Evolutionary conservation across 192 early-diverging fungal genomes (phyloP).

Genomic region (Coemansia sp.): DNA sequence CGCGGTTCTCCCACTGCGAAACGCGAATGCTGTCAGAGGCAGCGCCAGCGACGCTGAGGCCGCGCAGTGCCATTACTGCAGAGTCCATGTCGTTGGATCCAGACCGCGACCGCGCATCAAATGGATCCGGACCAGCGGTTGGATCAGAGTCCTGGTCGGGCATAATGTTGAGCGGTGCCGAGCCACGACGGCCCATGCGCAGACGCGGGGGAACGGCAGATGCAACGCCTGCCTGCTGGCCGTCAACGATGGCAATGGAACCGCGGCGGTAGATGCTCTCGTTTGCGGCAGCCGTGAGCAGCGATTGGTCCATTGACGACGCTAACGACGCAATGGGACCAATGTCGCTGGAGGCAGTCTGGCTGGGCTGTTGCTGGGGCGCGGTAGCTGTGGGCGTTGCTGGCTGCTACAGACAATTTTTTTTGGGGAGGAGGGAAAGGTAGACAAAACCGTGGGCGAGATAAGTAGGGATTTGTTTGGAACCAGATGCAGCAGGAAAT

Average conservation of each 20-base stretch:
- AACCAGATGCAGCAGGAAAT: neutral
- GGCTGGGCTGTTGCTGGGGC: conserved; percentile 17
- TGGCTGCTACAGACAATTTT: conserved; percentile 26
- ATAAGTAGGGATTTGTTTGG: neutral
- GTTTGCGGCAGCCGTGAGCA: conserved; percentile 44
- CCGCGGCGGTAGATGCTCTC: conserved; percentile 59
- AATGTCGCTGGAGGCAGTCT: conserved; percentile 10
- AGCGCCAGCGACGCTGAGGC: conserved; percentile 1
- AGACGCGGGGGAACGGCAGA: conserved; percentile 57
- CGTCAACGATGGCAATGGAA: conserved; percentile 51
- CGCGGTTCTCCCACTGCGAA: conserved; percentile 64
- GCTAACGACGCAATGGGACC: conserved; percentile 9
- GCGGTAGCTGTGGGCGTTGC: conserved; percentile 24
- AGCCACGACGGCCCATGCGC: conserved; percentile 45
- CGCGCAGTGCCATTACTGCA: conserved; percentile 20
- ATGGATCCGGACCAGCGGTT: conserved; percentile 3
- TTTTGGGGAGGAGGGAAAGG: neutral
- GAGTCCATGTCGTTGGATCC: conserved; percentile 21
- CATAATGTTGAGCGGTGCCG: conserved; percentile 29
- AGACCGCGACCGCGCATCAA: conserved; percentile 17
- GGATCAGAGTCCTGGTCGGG: conserved; percentile 8
- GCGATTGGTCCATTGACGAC: conserved; percentile 30
- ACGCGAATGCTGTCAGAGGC: conserved; percentile 21
- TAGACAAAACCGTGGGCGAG: neutral
- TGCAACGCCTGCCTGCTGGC: conserved; percentile 53